Base-by-base conservation (phyloP, 23 red algal genomes). In the Gracilaria vermiculophylla region DNA sequence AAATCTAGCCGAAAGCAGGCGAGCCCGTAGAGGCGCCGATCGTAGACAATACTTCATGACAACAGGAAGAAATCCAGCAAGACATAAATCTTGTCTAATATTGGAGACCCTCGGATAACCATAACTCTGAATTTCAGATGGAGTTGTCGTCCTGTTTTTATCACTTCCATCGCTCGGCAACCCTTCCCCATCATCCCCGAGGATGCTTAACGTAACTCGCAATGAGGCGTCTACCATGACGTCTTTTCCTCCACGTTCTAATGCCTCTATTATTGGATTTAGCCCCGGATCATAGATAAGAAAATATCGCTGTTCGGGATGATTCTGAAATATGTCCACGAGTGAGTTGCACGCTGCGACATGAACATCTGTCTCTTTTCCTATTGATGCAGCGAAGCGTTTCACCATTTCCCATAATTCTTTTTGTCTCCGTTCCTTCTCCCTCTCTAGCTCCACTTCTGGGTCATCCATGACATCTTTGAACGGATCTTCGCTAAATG, bases 251-350 rank as follows among this genome's bases (percentile, higher is more conserved):
- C 81, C 90, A 45, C 47, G 19, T 70, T 93, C 92, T 19, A 94
- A 70, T 3, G 79, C 75, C 64, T 94, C 92, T 27, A 94, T 53
- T 25, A 94, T 70, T 4, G 92, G 92, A 20, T 78, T 48, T 41
- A 94, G 57, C 1, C 91, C 92, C 28, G 92, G 92, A 37, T 94
- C 83, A 78, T 87, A 87, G 23, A 94, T 94, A 41, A 94, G 74
- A 57, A 48, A 70, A 24, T 85, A 79, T 1, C 83, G 53, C 47
- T 94, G 92, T 20, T 94, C 92, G 14, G 92, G 92, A 51, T 94
- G 21, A 3, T 80, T 61, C 17, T 73, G 44, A 69, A 94, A 81
- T 20, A 94, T 88, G 43, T 83, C 66, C 2, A 93, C 81, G 41
- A 93, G 90, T 44, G 80, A 39, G 20, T 78, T 19, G 60, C 80